Conservation (phyloP, 805 yeast genomes). For the Barnettozyma californica region DNA sequence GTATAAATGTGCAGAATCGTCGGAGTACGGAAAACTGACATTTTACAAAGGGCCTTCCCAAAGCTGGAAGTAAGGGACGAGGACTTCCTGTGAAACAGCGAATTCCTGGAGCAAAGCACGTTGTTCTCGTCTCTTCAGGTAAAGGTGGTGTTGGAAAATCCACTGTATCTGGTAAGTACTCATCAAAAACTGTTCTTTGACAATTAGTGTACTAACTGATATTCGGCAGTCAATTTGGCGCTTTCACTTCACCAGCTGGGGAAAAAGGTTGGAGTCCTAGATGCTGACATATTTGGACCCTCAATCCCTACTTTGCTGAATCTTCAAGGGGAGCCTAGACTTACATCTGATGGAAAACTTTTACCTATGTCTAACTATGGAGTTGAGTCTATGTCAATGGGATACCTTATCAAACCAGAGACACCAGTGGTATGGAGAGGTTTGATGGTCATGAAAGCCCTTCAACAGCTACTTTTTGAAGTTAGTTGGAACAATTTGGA, state of each 20-base stretch:
- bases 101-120: slow-evolving; percentile 56
- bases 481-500: slow-evolving; percentile 72
- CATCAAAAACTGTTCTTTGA: no score
- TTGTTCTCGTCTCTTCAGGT: slow-evolving; percentile 67
- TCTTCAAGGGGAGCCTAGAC: slow-evolving; percentile 64
- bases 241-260: slow-evolving; percentile 50
- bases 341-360: slow-evolving; percentile 46
- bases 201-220: neutral
- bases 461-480: slow-evolving; percentile 78
- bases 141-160: slow-evolving; percentile 90
- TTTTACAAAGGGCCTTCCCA: slow-evolving; percentile 19
- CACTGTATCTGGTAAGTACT: slow-evolving; percentile 39
- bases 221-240: slow-evolving; percentile 51
- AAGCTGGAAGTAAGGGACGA: slow-evolving; percentile 31
- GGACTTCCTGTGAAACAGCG: slow-evolving; percentile 51
- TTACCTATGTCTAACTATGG: slow-evolving; percentile 72
- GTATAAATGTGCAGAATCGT: slow-evolving; percentile 21
- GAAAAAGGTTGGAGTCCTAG: slow-evolving; percentile 61
- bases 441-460: slow-evolving; percentile 78
- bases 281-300: slow-evolving; percentile 83
- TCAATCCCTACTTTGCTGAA: slow-evolving; percentile 69
- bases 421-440: slow-evolving; percentile 85
- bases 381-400: slow-evolving; percentile 84
- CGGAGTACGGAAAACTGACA: neutral
- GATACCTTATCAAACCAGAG: slow-evolving; percentile 61